Base-by-base conservation (phyloP, 768 basidiomycete genomes). In the Agrocybe pediades region DNA sequence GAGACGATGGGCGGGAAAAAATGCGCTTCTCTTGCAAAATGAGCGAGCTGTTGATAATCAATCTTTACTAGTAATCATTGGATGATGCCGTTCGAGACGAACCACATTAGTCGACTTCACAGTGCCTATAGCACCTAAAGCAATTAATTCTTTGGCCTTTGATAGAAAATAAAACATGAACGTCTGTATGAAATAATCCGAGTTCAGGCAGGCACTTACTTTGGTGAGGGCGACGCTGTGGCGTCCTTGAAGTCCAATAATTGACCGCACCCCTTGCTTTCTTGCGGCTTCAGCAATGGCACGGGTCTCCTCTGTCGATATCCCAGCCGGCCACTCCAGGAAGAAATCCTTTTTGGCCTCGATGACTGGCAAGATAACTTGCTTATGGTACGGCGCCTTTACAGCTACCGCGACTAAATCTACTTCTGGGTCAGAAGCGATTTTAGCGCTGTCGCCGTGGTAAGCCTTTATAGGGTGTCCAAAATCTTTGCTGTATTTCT, bases 291-390 rank as follows among this genome's bases (percentile, higher is more conserved):
- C n/a, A n/a, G n/a, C n/a, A n/a, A n/a, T n/a, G n/a, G n/a, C n/a
- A n/a, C n/a, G n/a, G n/a, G 70, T 69, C 58, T 76, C 71, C 26
- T 62, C 51, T 13, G 69, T 36, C 8, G 44, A 60, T 25, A 40
- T 59, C 3, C 73, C 76, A n/a, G 62, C 68, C 2, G 76, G 74
- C 73, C 74, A 77, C 52, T 77, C 75, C 6, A 75, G 50, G 53
- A 75, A 76, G 30, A 74, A 52, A 39, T 70, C 57, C 59, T 76
- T 77, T 15, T 71, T 71, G 26, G 68, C 67, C 23, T 66, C 68
- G 39, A 77, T 68, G 2, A 63, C 68, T 16, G 71, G 69, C 29
- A 66, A n/a, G 6, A 68, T 58, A 1, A 66, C 60, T 1, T 58
- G 60, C 27, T 62, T 65, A 56, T 76, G 75, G 1, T 40, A 16